Percentiles rank a stretch among this genome's conserved stretches.
Evolutionary conservation across 2,329 filamentous ascomycete genomes (phyloP).

Genomic region (Hypoxylon sp.): DNA sequence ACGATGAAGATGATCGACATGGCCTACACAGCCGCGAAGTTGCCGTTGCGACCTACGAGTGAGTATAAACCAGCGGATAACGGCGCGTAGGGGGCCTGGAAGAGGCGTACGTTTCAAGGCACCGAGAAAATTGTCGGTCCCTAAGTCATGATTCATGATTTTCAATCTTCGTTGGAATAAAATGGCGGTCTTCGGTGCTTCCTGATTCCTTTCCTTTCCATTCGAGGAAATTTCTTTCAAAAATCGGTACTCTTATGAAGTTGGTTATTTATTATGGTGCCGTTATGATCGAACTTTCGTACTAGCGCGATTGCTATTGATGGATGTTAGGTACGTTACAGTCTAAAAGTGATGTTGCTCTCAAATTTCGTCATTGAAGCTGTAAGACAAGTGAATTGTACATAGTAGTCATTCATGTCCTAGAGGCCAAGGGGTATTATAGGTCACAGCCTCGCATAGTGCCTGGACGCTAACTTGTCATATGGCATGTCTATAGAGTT

Average conservation of each 20-base stretch:
- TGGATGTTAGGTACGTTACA: too few relatives aligned
- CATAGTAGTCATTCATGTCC: neutral
- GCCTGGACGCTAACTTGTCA: neutral
- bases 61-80: constrained; percentile 12
- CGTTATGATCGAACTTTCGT: neutral
- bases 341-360: neutral
- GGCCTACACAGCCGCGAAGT: constrained; percentile 56
- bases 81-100: neutral
- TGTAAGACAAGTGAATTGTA: neutral
- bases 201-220: neutral
- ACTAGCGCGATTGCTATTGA: neutral
- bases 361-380: neutral
- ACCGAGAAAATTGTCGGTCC: neutral
- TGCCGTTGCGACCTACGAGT: constrained; percentile 52
- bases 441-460: neutral
- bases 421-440: neutral
- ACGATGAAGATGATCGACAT: constrained; percentile 59
- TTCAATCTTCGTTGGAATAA: neutral
- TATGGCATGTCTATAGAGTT: neutral
- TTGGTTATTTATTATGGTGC: neutral
- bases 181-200: neutral
- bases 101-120: neutral
- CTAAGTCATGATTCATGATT: neutral
- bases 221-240: neutral
- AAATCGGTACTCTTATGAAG: neutral